These are phyloP conservation scores for Teratosphaeria nubilosa DNA, from an alignment of 2,329 filamentous ascomycete genomes.

Conservation along the genomic window DNA sequence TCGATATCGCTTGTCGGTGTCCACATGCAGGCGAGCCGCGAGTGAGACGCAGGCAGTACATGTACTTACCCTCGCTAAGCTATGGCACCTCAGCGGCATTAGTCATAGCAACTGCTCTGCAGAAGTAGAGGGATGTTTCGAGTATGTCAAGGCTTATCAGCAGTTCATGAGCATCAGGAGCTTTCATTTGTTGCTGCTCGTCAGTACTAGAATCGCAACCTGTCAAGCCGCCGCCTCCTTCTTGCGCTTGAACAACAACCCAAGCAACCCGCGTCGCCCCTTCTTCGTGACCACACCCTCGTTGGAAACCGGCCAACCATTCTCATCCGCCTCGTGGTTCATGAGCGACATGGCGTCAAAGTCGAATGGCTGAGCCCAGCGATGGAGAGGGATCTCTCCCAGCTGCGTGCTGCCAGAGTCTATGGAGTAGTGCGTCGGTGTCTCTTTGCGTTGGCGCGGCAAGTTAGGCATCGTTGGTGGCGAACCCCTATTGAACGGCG, in stretches of 20 bases:
- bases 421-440: conserved; percentile 33
- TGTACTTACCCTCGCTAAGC: background rate
- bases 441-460: conserved; percentile 24
- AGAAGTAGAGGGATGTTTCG: no score
- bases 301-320: conserved; percentile 17
- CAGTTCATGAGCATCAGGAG: no score
- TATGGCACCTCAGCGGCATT: background rate
- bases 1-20: no score
- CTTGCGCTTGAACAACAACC: conserved; percentile 14
- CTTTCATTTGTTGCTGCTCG: background rate
- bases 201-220: no score
- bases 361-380: conserved; percentile 35
- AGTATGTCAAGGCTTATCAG: no score
- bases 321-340: conserved; percentile 29
- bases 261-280: conserved; percentile 10
- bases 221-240: background rate
- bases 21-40: background rate
- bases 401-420: conserved; percentile 38
- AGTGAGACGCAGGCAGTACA: background rate
- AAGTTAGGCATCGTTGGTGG: conserved; percentile 6
- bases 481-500: background rate
- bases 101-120: background rate
- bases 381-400: conserved; percentile 37
- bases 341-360: conserved; percentile 31
- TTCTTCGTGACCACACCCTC: conserved; percentile 4